Evolutionary conservation across 1,139 yeast genomes (phyloP), one percentile per base, ranked within the genome.

Genomic region (Pichia sp.): DNA sequence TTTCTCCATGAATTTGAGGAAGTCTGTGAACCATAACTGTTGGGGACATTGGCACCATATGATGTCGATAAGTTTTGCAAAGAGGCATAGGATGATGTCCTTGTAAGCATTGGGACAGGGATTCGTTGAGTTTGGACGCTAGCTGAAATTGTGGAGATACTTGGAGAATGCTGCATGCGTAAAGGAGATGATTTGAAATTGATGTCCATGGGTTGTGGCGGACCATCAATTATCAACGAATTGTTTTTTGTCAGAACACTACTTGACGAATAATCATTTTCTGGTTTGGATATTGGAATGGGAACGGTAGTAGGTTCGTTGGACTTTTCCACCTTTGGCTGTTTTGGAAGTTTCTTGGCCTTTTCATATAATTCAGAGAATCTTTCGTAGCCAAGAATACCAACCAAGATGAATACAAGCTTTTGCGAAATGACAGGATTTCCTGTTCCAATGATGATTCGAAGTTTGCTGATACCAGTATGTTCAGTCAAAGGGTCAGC

Each of bases 381-480:
- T 46, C 53, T 47, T 16, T 67, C 68, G 51, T 64, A 64, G 1
- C 79, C 76, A 8, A 79, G 67, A 41, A 79, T 62, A 0, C 81
- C 84, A 56, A 78, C 76, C 31, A 81, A 62, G 10, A 81, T 79
- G 55, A 80, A 79, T 0, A 80, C 69, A 52, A 80, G 69, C 61
- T 79, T 80, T 58, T 80, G 81, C 1, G 84, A 83, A 6, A 80
- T 83, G 49, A 75, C 75, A 1, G 84, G 83, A 58, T 81, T 81
- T 4, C 82, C 81, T 0, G 84, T 80, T 75, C 78, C 77, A 1
- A 80, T 70, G 9, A 80, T 81, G 0, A 80, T 72, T 53, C 85
- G 67, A 3, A 59, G 48, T 2, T 49, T 50, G 8, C 77, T 70
- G 4, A 73, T 62, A 2, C 45, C 43, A 7, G 48, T 12, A 16